Conservation (phyloP, 192 early-diverging fungal species). For the Coemansia sp. region DNA sequence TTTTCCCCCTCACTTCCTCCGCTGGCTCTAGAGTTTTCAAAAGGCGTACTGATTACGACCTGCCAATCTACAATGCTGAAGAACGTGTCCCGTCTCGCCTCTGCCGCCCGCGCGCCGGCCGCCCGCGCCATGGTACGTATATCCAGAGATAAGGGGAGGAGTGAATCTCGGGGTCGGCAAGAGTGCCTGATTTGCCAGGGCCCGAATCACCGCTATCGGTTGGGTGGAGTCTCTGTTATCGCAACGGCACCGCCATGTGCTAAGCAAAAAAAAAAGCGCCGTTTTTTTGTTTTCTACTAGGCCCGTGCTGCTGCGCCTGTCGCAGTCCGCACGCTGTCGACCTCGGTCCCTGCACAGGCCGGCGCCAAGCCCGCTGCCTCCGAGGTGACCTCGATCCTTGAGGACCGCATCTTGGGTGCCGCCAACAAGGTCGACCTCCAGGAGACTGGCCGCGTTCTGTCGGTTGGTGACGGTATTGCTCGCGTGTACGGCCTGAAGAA, state of each 20-base stretch:
- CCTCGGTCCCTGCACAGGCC: slow-evolving; percentile 34
- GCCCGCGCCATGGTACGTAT: slow-evolving; percentile 49
- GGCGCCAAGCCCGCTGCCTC: slow-evolving; percentile 67
- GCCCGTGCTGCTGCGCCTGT: slow-evolving; percentile 46
- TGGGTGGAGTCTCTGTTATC: too few species aligned
- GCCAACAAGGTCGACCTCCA: slow-evolving; percentile 80
- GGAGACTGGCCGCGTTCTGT: slow-evolving; percentile 98
- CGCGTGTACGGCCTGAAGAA: slow-evolving; percentile 99
- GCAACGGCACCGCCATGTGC: not conserved
- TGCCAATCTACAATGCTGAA: slow-evolving; percentile 47
- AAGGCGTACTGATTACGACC: slow-evolving; percentile 24
- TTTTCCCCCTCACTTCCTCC: slow-evolving; percentile 7
- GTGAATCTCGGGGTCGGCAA: not conserved
- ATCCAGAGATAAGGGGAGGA: not conserved
- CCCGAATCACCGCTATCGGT: not conserved
- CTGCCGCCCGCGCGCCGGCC: slow-evolving; percentile 39
- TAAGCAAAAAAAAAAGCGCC: not conserved
- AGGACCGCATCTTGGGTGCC: slow-evolving; percentile 92
- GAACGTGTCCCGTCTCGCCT: slow-evolving; percentile 49
- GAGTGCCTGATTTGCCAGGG: not conserved
- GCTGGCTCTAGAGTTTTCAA: slow-evolving; percentile 17
- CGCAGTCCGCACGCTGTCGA: slow-evolving; percentile 46
- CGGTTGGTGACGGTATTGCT: slow-evolving; percentile 99
- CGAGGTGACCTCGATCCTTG: slow-evolving; percentile 96
- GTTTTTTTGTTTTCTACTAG: slow-evolving; percentile 15